Evolutionary conservation across 257 asterid species (phyloP), one percentile per base, ranked within the genome.

Genomic region (Thymus quinquecostatus): DNA sequence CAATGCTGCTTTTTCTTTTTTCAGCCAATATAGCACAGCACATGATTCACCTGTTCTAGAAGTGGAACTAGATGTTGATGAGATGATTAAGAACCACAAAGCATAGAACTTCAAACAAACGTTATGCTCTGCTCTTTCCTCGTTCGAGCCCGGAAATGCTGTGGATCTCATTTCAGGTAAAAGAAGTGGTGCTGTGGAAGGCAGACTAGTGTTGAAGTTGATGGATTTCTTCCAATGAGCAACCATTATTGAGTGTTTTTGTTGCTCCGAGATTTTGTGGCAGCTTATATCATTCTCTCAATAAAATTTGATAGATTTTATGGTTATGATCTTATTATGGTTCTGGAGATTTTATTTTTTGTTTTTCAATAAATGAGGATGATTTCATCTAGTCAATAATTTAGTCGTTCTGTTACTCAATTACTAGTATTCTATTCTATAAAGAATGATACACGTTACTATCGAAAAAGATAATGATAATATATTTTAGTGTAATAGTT

Each of bases 41-140:
- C 51, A 64, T 75, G 98, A 92, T 79, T 79, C 89, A 6, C 79
- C 94, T 13, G 78, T 92, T 73, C 80, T 92, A 38, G 91, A 85
- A 85, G 86, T 89, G 30, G 98, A 92, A 82, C 86, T 89, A 56
- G 98, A 92, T 68, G 88, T 92, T 8, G 95, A 89, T 33, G 96
- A 88, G 78, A 82, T 92, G 96, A 82, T 81, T 10, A 86, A 83
- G 62, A 85, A 80, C 77, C 97, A 88, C 80, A 88, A 86, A 78
- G 78, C 82, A 9, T 86, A 86, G 85, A 63, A 41, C 29, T 48
- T 21, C 10, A n/a, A 50, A 13, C 29, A 49, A 49, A 13, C 11
- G 78, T 63, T 53, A 27, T 43, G 68, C 51, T 60, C 57, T 34
- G 43, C 64, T 69, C 51, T 63, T 55, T 30, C 53, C 11, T 21